Evolutionary conservation across 331 rosid species (phyloP).

Genomic region (Pyracantha coccinea): DNA sequence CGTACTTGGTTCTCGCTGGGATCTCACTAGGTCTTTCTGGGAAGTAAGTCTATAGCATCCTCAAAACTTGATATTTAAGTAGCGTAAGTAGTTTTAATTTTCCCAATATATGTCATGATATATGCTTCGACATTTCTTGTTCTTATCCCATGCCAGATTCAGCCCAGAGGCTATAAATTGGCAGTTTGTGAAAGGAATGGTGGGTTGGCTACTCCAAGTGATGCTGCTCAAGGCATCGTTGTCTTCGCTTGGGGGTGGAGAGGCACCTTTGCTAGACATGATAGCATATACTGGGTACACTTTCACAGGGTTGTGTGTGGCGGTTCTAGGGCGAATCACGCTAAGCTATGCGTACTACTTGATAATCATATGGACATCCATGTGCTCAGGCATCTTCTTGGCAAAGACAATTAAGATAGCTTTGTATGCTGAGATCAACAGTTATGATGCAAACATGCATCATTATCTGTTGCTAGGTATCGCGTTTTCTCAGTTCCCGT

Average conservation of each 20-base stretch:
- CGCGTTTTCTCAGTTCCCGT: slow-evolving; percentile 17
- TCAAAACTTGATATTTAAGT: neutral
- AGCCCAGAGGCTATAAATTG: slow-evolving; percentile 22
- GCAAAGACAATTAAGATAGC: slow-evolving; percentile 15
- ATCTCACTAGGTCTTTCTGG: slow-evolving; percentile 15
- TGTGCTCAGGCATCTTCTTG: slow-evolving; percentile 22
- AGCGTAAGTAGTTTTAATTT: neutral
- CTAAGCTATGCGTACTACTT: slow-evolving; percentile 7
- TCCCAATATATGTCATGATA: neutral
- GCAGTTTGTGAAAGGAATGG: slow-evolving; percentile 18
- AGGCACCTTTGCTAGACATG: slow-evolving; percentile 16
- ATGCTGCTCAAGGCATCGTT: slow-evolving; percentile 10
- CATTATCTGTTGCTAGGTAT: slow-evolving; percentile 20
- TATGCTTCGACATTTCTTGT: too few species aligned
- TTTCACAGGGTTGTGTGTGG: slow-evolving; percentile 9
- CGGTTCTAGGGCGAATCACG: slow-evolving; percentile 15
- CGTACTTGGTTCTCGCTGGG: slow-evolving; percentile 21
- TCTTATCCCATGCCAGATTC: neutral
- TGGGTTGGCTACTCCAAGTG: slow-evolving; percentile 20
- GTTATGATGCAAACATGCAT: slow-evolving; percentile 10
- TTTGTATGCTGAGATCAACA: slow-evolving; percentile 43
- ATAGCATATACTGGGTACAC: slow-evolving; percentile 19
- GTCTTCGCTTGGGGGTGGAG: slow-evolving; percentile 10
- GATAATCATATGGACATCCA: slow-evolving; percentile 7
- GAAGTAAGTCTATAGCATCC: slow-evolving; percentile 6